phyloP scores from a whole-genome alignment of 2,329 filamentous ascomycete species.

The Colletotrichum endophyticum region DNA sequence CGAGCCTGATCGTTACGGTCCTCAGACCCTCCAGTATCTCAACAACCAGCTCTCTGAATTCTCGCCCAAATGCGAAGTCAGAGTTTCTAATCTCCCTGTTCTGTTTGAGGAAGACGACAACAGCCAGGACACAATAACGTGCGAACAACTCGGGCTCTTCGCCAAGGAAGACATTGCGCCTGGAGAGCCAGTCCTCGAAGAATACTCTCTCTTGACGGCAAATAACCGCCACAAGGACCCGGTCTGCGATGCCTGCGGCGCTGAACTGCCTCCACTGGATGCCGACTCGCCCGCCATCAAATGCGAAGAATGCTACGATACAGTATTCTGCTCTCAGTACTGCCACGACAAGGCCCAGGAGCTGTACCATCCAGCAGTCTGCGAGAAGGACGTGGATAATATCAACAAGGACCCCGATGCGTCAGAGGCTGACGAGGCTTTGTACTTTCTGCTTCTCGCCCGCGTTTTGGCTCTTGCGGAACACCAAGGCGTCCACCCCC shows the following conservation, averaged over 20 bases:
- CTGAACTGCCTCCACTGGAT: slow-evolving; percentile 67
- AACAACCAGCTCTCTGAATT: slow-evolving; percentile 72
- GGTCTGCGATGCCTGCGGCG: slow-evolving; percentile 88
- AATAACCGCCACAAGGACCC: slow-evolving; percentile 87
- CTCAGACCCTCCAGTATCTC: slow-evolving; percentile 71
- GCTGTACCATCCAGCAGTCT: slow-evolving; percentile 68
- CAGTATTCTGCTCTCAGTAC: slow-evolving; percentile 67
- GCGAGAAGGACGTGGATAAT: slow-evolving; percentile 69
- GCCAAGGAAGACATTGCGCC: slow-evolving; percentile 80
- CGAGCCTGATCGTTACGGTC: slow-evolving; percentile 73
- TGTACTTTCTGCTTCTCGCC: slow-evolving; percentile 67
- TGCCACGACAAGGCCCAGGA: slow-evolving; percentile 64
- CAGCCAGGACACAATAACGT: slow-evolving; percentile 57
- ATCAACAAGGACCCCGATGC: slow-evolving; percentile 69
- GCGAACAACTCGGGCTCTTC: slow-evolving; percentile 87
- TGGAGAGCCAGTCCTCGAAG: slow-evolving; percentile 77
- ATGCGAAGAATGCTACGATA: slow-evolving; percentile 68
- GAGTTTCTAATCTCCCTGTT: slow-evolving; percentile 76
- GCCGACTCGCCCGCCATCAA: slow-evolving; percentile 52
- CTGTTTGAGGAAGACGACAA: slow-evolving; percentile 63
- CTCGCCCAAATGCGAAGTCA: slow-evolving; percentile 83
- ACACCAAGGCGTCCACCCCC: slow-evolving; percentile 65
- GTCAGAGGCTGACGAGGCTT: slow-evolving; percentile 62
- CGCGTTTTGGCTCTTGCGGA: slow-evolving; percentile 67
- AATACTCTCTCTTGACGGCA: slow-evolving; percentile 86